These are phyloP conservation scores for Penicillium manginii DNA, from an alignment of 495 filamentous ascomycete genomes.

Conservation along the genomic window DNA sequence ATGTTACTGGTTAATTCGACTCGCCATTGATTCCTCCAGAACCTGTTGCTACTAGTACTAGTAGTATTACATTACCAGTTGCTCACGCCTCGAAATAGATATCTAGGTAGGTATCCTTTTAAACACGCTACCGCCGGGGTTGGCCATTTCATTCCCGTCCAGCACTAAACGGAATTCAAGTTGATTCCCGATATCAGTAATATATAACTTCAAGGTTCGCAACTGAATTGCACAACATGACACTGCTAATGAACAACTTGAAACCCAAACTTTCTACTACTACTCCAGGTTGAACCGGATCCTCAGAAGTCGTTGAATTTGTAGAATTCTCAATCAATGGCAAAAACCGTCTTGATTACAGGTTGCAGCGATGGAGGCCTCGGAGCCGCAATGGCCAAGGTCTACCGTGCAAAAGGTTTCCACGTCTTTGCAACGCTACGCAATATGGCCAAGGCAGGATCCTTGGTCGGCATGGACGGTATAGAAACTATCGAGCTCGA, in stretches of 20 bases:
- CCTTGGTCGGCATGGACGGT: neutral
- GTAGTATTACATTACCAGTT: too few species aligned
- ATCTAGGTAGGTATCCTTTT: neutral
- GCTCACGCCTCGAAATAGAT: neutral
- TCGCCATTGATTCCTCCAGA: neutral
- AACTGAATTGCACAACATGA: neutral
- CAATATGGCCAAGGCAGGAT: slow-evolving; percentile 6
- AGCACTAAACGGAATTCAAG: too few species aligned
- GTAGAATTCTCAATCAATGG: neutral
- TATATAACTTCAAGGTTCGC: too few species aligned
- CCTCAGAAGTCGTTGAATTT: too few species aligned
- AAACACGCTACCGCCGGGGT: neutral
- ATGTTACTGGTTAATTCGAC: neutral
- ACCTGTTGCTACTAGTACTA: neutral
- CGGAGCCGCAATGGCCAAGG: slow-evolving; percentile 15
- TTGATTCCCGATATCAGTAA: too few species aligned
- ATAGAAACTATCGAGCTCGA: slow-evolving; percentile 13
- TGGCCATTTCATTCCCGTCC: neutral
- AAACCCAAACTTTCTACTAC: neutral
- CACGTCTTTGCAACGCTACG: slow-evolving; percentile 10
- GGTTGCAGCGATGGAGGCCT: slow-evolving; percentile 16
- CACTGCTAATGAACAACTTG: too few species aligned
- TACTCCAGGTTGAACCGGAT: too few species aligned
- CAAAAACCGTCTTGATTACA: slow-evolving; percentile 12
- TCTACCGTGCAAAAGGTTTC: slow-evolving; percentile 10